These are phyloP conservation scores for Sodiomyces alkalinus DNA, from an alignment of 2,329 filamentous ascomycete genomes.

Conservation along the genomic window DNA sequence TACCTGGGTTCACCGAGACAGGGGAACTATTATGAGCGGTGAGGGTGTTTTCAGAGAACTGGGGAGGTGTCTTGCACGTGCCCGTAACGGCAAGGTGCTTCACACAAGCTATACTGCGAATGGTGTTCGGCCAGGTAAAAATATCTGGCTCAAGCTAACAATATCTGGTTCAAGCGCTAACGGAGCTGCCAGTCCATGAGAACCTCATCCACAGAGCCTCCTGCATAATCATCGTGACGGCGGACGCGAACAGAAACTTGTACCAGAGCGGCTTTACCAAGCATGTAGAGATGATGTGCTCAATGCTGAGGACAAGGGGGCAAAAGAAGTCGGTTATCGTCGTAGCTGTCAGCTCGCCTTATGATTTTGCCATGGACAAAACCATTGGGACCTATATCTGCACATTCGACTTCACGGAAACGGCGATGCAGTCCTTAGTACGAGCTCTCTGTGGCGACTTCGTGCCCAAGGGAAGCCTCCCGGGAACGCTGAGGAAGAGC, in stretches of 20 bases:
- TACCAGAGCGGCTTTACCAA: slow-evolving; percentile 94
- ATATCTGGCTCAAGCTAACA: slow-evolving; percentile 5
- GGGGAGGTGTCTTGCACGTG: slow-evolving; percentile 72
- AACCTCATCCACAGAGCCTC: slow-evolving; percentile 80
- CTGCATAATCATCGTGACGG: slow-evolving; percentile 80
- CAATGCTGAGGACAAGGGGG: slow-evolving; percentile 58
- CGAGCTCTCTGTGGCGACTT: slow-evolving; percentile 71
- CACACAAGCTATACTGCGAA: slow-evolving; percentile 95
- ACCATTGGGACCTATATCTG: slow-evolving; percentile 86
- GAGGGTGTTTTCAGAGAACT: slow-evolving; percentile 87
- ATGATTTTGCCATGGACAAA: slow-evolving; percentile 90
- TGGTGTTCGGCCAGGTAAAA: slow-evolving; percentile 58
- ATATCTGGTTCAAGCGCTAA: slow-evolving; percentile 4
- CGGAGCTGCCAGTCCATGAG: slow-evolving; percentile 50
- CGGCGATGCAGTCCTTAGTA: slow-evolving; percentile 71
- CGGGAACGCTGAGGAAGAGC: slow-evolving; percentile 69
- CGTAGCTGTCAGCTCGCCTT: slow-evolving; percentile 85
- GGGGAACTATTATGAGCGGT: slow-evolving; percentile 65
- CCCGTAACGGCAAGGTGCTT: slow-evolving; percentile 70
- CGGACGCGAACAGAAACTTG: slow-evolving; percentile 83
- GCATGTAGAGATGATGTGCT: slow-evolving; percentile 91
- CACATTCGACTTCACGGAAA: slow-evolving; percentile 93
- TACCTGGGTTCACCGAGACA: slow-evolving; percentile 40
- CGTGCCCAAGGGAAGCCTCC: slow-evolving; percentile 41
- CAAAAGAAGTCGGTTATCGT: slow-evolving; percentile 85